These are phyloP conservation scores for Gentiana dahurica DNA, from an alignment of 257 asterid genomes.

Conservation along the genomic window DNA sequence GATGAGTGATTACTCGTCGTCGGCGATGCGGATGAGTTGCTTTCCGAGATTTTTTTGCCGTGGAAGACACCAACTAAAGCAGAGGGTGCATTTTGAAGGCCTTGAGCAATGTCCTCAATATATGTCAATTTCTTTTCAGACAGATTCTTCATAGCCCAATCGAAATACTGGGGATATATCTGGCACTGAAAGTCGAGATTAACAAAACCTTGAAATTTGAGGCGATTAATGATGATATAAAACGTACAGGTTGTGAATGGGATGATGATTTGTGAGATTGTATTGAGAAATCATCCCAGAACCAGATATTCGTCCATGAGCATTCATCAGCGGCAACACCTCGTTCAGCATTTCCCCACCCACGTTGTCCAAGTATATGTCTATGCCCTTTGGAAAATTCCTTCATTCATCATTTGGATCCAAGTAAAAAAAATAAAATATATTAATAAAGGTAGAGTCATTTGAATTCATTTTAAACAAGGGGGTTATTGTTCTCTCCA, in stretches of 20 bases:
- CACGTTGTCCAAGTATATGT: slow-evolving; percentile 2
- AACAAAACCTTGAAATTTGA: slow-evolving; percentile 9
- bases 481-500: too few relatives aligned
- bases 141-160: slow-evolving; percentile 9
- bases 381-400: slow-evolving; percentile 2
- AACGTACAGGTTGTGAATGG: too few relatives aligned
- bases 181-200: slow-evolving; percentile 9
- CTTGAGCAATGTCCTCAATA: slow-evolving; percentile 17
- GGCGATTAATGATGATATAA: not conserved
- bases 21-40: slow-evolving; percentile 6
- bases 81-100: slow-evolving; percentile 10
- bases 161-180: slow-evolving; percentile 8
- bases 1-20: not conserved
- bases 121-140: slow-evolving; percentile 7
- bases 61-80: slow-evolving; percentile 13
- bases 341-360: slow-evolving; percentile 10
- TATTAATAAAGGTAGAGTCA: not conserved
- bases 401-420: not conserved
- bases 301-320: slow-evolving; percentile 10
- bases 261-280: slow-evolving; percentile 11
- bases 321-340: slow-evolving; percentile 14
- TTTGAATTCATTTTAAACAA: too few relatives aligned
- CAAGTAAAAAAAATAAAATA: not conserved
- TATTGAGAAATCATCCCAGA: slow-evolving; percentile 17
- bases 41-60: slow-evolving; percentile 13